Percentiles rank a stretch among this genome's conserved stretches.
Conservation (phyloP, 345 rosid genomes). For the Murraya koenigii region DNA sequence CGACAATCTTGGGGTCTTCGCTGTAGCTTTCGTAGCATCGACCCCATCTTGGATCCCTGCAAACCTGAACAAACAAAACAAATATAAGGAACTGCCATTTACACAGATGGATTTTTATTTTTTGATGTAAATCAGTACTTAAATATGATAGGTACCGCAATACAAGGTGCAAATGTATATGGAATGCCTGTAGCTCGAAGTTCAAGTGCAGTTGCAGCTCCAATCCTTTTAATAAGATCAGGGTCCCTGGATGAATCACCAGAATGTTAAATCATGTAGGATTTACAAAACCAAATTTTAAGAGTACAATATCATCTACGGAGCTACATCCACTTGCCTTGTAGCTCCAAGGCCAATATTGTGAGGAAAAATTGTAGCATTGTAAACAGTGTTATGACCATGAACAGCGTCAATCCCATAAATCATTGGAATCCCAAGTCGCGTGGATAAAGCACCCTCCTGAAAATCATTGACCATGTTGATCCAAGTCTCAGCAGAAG, state of each 20-base stretch:
- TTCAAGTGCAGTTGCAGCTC: conserved; percentile 92
- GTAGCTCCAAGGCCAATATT: conserved; percentile 86
- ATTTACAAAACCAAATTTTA: neutral
- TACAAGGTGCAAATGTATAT: conserved; percentile 82
- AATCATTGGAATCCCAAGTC: conserved; percentile 84
- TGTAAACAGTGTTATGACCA: conserved; percentile 71
- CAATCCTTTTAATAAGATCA: conserved; percentile 67
- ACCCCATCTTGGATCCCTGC: conserved; percentile 98
- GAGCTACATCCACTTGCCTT: conserved; percentile 32
- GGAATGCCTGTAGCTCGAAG: conserved; percentile 81
- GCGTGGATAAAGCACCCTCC: conserved; percentile 49
- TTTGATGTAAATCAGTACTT: neutral
- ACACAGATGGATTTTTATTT: no score
- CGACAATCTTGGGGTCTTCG: conserved; percentile 69
- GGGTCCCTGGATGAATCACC: conserved; percentile 60
- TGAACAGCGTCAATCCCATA: conserved; percentile 90
- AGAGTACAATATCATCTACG: neutral
- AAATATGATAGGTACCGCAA: conserved; percentile 50
- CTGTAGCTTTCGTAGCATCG: conserved; percentile 94
- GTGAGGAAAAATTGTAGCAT: conserved; percentile 90
- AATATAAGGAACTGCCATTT: neutral
- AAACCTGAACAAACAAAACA: conserved; percentile 45
- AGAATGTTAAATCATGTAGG: neutral
- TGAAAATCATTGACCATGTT: conserved; percentile 46
- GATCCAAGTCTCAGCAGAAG: conserved; percentile 50